Evolutionary conservation across 176 grass and related monocot genomes (phyloP), one percentile per base, ranked within the genome.

Genomic region (Oryza brachyantha): DNA sequence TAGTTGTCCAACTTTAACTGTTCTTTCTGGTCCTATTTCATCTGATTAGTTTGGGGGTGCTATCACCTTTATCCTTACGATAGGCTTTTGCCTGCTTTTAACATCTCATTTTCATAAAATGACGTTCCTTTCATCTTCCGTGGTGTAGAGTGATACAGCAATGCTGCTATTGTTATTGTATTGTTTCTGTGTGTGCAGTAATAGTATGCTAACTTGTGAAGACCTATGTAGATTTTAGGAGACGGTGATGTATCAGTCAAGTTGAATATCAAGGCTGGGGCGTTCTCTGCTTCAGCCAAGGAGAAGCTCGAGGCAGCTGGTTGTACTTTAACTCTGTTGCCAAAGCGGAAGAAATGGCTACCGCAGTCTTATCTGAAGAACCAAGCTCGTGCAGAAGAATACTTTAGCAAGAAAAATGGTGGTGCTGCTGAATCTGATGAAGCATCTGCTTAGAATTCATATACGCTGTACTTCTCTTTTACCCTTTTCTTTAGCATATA

Each of bases 281-380:
- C 92, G 43, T 91, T 93, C 66, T 99, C 96, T 16, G 45, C 80
- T 70, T 66, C 74, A 0, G 96, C 96, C 42, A 99, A 91, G 88
- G 92, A 91, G 78, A 99, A 99, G 79, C 90, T 94, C 3, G 84
- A 99, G 75, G 87, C 92, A 43, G 92, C 88, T 26, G 92, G 96
- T 73, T 98, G 96, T 68, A 93, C 81, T 61, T 46, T 93, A 26
- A 99, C 80, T 82, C 70, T 87, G 22, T 79, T 95, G 74, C 92
- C 96, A 10, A 91, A 93, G 50, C 81, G 92, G 41, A 99, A 99
- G 86, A 99, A 99, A 82, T 99, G 96, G 92, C 74, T 99, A 73
- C 79, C 93, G 63, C 84, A 91, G 72, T 86, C 81, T 70, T 91
- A 93, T 81, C 74, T 85, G n/a, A 99, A 91, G 81, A 99, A 99